Conservation (phyloP, 2,329 filamentous ascomycete species). For the Paecilomyces formosus region DNA sequence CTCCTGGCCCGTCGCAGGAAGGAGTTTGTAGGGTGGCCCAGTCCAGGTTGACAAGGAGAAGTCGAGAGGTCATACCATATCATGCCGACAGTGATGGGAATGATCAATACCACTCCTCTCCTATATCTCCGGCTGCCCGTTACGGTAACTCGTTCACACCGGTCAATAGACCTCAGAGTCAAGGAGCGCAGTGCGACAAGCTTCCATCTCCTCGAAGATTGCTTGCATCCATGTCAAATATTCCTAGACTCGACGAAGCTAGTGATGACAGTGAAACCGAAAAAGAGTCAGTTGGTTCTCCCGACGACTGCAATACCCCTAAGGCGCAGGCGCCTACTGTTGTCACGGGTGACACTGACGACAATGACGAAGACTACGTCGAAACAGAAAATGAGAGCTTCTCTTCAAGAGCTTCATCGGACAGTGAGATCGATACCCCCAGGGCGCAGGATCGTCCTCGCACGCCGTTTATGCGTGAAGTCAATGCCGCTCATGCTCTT, state of each 20-base stretch:
- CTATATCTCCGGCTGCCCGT: constrained; percentile 31
- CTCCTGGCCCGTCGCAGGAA: background rate
- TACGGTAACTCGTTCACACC: constrained; percentile 33
- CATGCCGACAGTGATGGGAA: constrained; percentile 12
- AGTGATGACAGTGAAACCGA: background rate
- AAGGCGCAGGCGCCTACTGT: background rate
- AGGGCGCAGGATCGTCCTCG: background rate
- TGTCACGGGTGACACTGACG: constrained; percentile 7
- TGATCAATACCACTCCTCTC: constrained; percentile 25
- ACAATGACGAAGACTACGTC: constrained; percentile 24
- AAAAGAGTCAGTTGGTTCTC: background rate
- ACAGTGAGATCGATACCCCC: background rate
- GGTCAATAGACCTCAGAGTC: constrained; percentile 32
- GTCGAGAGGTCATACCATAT: background rate
- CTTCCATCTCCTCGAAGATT: constrained; percentile 16
- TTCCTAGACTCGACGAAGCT: constrained; percentile 5
- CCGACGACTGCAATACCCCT: background rate
- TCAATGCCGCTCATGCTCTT: constrained; percentile 31
- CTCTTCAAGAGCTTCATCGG: background rate
- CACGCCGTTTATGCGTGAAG: constrained; percentile 21
- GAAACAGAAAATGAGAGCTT: background rate
- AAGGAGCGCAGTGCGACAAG: constrained; percentile 3
- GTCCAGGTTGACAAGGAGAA: constrained; percentile 10
- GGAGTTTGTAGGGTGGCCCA: constrained; percentile 12
- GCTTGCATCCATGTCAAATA: constrained; percentile 13